These are phyloP conservation scores for Penicillium sp. DNA, from an alignment of 2,329 filamentous ascomycete species.

Conservation along the genomic window DNA sequence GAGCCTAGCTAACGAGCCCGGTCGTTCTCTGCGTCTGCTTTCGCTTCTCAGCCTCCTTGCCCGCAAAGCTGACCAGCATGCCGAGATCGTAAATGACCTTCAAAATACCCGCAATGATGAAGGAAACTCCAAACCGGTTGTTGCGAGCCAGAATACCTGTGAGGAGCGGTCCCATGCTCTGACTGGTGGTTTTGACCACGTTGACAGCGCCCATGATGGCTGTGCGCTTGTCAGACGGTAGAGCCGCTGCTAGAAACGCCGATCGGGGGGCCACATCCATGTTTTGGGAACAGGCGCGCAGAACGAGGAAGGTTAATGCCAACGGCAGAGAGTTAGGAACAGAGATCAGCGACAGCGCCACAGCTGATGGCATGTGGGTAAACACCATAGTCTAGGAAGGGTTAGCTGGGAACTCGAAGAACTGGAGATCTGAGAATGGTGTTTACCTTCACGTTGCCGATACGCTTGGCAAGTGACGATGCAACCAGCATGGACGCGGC, in stretches of 20 bases:
- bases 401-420: conserved; percentile 10
- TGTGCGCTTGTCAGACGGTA: conserved; percentile 63
- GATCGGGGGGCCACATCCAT: conserved; percentile 69
- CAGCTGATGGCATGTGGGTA: conserved; percentile 64
- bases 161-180: conserved; percentile 59
- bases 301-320: conserved; percentile 57
- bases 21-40: conserved; percentile 15
- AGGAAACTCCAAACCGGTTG: conserved; percentile 58
- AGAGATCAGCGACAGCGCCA: conserved; percentile 62
- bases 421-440: conserved; percentile 1
- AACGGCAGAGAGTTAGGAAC: conserved; percentile 51
- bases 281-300: conserved; percentile 58
- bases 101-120: conserved; percentile 58
- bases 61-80: conserved; percentile 50
- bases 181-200: conserved; percentile 61
- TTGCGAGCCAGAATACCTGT: conserved; percentile 60
- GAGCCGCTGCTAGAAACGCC: conserved; percentile 63
- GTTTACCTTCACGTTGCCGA: conserved; percentile 49
- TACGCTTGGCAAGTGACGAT: conserved; percentile 62
- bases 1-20: conserved; percentile 5
- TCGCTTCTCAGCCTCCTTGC: conserved; percentile 22
- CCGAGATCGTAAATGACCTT: conserved; percentile 60
- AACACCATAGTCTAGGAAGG: conserved; percentile 64
- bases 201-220: conserved; percentile 68
- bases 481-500: conserved; percentile 47